phyloP scores from a whole-genome alignment of 192 early-diverging fungal species.

The Rhizoclosmatium sp. region DNA sequence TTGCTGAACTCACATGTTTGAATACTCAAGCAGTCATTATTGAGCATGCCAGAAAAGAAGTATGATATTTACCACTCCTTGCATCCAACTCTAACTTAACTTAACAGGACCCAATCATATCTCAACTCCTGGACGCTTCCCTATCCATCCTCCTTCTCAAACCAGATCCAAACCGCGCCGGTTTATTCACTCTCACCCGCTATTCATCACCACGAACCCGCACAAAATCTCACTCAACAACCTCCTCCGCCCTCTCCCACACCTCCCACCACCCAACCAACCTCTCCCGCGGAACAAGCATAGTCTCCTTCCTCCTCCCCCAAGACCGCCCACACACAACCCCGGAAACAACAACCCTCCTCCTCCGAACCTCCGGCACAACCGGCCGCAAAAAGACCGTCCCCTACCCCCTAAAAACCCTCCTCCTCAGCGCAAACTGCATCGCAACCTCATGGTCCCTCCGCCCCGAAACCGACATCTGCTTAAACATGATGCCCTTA shows the following conservation, averaged over 20 bases:
- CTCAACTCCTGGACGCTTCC: background rate
- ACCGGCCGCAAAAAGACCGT: constrained; percentile 59
- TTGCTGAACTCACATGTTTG: constrained; percentile 36
- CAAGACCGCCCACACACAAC: no score
- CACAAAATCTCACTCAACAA: no score
- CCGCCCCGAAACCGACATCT: constrained; percentile 12
- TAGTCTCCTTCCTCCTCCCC: no score
- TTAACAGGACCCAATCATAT: background rate
- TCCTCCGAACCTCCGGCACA: constrained; percentile 73
- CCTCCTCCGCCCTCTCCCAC: no score
- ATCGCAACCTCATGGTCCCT: background rate
- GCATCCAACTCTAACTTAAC: background rate
- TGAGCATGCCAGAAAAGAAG: background rate
- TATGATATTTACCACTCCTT: background rate
- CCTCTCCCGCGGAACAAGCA: no score
- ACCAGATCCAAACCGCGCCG: background rate
- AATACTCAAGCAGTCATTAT: constrained; percentile 42
- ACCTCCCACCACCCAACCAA: no score
- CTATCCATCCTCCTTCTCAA: background rate
- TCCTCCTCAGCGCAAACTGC: background rate
- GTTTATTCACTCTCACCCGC: no score
- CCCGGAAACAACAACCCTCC: no score
- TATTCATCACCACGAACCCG: no score
- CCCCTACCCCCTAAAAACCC: constrained; percentile 1
- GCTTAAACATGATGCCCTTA: constrained; percentile 43